Evolutionary conservation across 2,329 filamentous ascomycete species (phyloP).

Genomic region (Monilinia vaccinii-corymbosi): DNA sequence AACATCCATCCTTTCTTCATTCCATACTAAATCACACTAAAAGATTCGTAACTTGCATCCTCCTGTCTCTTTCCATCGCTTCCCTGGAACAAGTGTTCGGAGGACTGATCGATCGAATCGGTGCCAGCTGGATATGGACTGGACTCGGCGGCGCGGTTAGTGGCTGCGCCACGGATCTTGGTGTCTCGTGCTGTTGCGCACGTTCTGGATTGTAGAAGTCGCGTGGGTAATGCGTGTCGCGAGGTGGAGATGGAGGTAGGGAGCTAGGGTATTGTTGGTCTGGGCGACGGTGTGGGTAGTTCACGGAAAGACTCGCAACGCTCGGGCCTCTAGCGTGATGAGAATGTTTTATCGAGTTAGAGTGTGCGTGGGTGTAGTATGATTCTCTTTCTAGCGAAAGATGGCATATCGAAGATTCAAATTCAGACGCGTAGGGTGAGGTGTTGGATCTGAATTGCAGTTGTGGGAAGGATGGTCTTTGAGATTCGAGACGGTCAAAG

Average conservation of each 20-base stretch:
- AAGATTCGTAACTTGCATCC: conserved; percentile 28
- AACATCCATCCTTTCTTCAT: not conserved
- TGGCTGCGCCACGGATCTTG: conserved; percentile 12
- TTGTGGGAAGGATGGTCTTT: conserved; percentile 26
- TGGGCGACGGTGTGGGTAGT: not conserved
- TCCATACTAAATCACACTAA: conserved; percentile 8
- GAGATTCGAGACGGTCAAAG: conserved; percentile 14
- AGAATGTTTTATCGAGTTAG: conserved; percentile 4
- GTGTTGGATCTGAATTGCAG: conserved; percentile 20
- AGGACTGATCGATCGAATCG: conserved; percentile 18
- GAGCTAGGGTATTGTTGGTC: conserved; percentile 11
- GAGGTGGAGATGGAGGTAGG: conserved; percentile 14
- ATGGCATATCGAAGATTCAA: conserved; percentile 9
- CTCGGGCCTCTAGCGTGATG: conserved; percentile 19
- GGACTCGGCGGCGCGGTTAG: conserved; percentile 27
- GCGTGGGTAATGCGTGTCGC: not conserved
- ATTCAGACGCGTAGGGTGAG: not conserved
- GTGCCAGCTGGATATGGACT: conserved; percentile 23
- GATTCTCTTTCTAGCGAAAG: conserved; percentile 15
- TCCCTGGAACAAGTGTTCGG: conserved; percentile 14
- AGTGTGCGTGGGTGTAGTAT: conserved; percentile 10
- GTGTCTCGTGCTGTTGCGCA: conserved; percentile 17
- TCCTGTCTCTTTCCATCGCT: conserved; percentile 21
- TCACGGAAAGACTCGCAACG: not conserved
- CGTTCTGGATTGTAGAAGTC: conserved; percentile 13